These are phyloP conservation scores for Acorus gramineus DNA, from an alignment of 106 monocot genomes.

Conservation along the genomic window DNA sequence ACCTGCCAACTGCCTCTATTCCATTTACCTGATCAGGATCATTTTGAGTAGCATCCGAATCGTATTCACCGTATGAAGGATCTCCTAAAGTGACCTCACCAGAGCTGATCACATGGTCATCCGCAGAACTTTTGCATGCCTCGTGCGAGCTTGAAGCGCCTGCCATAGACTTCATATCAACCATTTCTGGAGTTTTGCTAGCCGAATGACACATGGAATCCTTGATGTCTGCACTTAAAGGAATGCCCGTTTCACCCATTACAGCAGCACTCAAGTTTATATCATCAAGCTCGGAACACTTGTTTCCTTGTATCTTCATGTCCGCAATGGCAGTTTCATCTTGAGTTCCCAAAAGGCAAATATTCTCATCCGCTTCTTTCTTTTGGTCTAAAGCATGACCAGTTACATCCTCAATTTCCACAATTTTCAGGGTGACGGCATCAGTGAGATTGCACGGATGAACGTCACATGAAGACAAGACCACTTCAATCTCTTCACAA, in stretches of 20 bases:
- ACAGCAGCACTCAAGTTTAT: background rate
- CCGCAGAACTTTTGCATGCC: background rate
- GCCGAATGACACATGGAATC: background rate
- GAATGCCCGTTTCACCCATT: background rate
- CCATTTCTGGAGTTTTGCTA: background rate
- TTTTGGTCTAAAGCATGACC: conserved; percentile 3
- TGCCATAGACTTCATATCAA: background rate
- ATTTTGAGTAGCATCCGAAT: conserved; percentile 26
- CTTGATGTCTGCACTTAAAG: background rate
- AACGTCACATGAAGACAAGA: background rate
- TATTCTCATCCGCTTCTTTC: background rate
- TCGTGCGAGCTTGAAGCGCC: conserved; percentile 6
- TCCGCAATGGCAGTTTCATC: conserved; percentile 3
- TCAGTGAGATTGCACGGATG: background rate
- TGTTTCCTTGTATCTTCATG: conserved; percentile 7
- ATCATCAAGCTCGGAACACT: background rate
- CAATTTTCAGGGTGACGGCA: conserved; percentile 5
- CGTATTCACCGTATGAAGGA: conserved; percentile 12
- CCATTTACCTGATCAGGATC: conserved; percentile 21
- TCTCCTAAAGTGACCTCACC: conserved; percentile 16
- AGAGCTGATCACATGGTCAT: conserved; percentile 7
- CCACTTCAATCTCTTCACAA: conserved; percentile 6
- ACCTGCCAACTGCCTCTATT: conserved; percentile 23
- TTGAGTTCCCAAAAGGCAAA: background rate
- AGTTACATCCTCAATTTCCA: background rate